Evolutionary conservation across 371 early-diverging fungal genomes (phyloP), one percentile per base, ranked within the genome.

Genomic region (Actinomortierella wolfii): DNA sequence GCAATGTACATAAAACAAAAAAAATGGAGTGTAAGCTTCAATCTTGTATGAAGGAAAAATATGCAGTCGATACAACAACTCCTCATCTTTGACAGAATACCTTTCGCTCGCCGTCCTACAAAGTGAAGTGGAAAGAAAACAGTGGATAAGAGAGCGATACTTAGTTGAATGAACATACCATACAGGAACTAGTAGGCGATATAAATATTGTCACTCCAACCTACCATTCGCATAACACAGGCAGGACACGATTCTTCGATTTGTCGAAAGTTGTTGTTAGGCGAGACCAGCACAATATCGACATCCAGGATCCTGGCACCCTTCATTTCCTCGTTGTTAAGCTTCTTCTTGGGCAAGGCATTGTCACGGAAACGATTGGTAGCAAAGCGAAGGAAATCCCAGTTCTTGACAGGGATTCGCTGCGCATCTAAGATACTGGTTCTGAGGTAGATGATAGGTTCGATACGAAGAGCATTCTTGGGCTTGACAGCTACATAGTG

Each of bases 231-330:
- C 73, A 73, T 73, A 4, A 61, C 73, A 52, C 73, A 73, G 24
- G 73, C 67, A 21, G 67, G 67, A n/a, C 73, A 73, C 11, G 73
- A 73, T 13, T 73, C 73, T 29, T 73, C 73, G 25, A 73, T 73
- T 5, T 47, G 51, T 4, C 60, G 62, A 34, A 66, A 59, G 9
- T 55, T 59, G 47, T 73, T 73, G 39, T 73, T 73, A 13, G 73
- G 73, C 0, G 73, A 73, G n/a, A 73, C 57, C 21, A 73, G 56
- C 0, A 59, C 48, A 25, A 73, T 73, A 6, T 67, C 63, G 15
- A 73, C 73, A 54, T 73, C 73, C 20, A 73, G 40, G 11, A 73
- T 66, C 47, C 73, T 58, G 25, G 73, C 73, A 2, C 60, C 59
- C 43, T 63, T 50, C 63, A 73, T 62, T 40, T 73, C 73, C 34